Evolutionary conservation across 2,329 filamentous ascomycete species (phyloP).

Genomic region (Colletotrichum sp.): DNA sequence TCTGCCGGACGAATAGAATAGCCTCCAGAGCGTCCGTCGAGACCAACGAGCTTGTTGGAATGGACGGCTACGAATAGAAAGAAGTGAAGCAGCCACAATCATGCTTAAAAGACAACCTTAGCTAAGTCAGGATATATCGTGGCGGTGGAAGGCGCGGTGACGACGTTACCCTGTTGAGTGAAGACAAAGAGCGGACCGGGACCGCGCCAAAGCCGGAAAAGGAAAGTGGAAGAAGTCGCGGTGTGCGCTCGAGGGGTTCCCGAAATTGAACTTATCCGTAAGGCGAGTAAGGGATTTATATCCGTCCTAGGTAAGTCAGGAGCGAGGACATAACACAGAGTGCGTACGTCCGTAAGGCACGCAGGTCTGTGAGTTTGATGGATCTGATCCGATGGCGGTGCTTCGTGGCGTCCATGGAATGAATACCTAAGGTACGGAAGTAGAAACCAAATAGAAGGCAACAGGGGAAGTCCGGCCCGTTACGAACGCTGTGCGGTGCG

Average conservation of each 20-base stretch:
- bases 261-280: too few relatives aligned
- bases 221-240: not conserved
- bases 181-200: not conserved
- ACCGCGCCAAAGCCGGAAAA: not conserved
- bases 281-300: too few relatives aligned
- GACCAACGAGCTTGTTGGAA: not conserved
- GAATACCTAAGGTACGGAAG: too few relatives aligned
- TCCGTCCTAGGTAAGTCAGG: too few relatives aligned
- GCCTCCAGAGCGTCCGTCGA: not conserved
- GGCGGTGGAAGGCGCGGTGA: not conserved
- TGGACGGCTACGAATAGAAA: too few relatives aligned
- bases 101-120: too few relatives aligned
- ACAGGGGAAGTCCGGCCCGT: not conserved
- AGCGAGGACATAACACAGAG: not conserved
- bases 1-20: not conserved
- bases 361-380: not conserved
- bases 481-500: not conserved
- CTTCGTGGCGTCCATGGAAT: too few relatives aligned
- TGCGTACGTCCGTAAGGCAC: conserved; percentile 1
- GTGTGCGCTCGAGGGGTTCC: not conserved
- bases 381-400: too few relatives aligned
- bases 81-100: too few relatives aligned
- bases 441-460: not conserved
- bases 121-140: not conserved
- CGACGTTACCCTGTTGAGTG: not conserved